phyloP scores from a whole-genome alignment of 495 filamentous ascomycete species.

The Penicillium maclennaniae region DNA sequence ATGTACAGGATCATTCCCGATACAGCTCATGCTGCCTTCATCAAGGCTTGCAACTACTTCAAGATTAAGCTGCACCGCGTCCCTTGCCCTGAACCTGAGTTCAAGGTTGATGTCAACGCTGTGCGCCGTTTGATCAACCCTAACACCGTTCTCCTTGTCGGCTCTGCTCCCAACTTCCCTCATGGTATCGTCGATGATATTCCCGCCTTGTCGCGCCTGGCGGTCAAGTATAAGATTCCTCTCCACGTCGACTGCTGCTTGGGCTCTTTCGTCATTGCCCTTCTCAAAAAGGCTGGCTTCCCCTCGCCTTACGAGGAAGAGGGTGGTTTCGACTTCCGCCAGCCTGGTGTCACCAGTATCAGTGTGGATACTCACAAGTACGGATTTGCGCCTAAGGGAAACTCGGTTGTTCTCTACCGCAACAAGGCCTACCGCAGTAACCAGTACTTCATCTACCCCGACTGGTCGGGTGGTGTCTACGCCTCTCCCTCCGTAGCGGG shows the following conservation, averaged over 20 bases:
- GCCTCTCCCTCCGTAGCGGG: slow-evolving; percentile 88
- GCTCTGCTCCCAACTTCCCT: slow-evolving; percentile 94
- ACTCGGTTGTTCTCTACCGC: slow-evolving; percentile 87
- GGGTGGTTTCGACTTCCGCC: slow-evolving; percentile 86
- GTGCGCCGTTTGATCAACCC: slow-evolving; percentile 86
- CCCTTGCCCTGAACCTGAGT: slow-evolving; percentile 75
- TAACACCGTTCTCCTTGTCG: slow-evolving; percentile 95
- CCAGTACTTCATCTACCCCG: slow-evolving; percentile 93
- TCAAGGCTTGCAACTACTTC: slow-evolving; percentile 93
- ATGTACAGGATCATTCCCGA: slow-evolving; percentile 79
- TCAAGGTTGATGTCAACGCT: slow-evolving; percentile 74
- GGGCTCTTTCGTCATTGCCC: slow-evolving; percentile 89
- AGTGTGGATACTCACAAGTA: slow-evolving; percentile 98
- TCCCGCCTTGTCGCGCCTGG: slow-evolving; percentile 75
- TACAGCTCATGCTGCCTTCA: slow-evolving; percentile 93
- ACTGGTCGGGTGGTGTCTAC: slow-evolving; percentile 96
- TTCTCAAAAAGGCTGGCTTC: slow-evolving; percentile 88
- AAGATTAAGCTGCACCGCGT: slow-evolving; percentile 92
- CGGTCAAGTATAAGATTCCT: slow-evolving; percentile 70
- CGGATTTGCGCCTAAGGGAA: slow-evolving; percentile 96
- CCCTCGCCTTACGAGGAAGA: slow-evolving; percentile 56
- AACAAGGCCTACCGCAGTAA: slow-evolving; percentile 69
- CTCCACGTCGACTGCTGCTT: slow-evolving; percentile 98
- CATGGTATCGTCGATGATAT: slow-evolving; percentile 99
- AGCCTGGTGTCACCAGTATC: slow-evolving; percentile 91